Base-by-base conservation (phyloP, 495 filamentous ascomycete genomes). In the Copromyces sp. region DNA sequence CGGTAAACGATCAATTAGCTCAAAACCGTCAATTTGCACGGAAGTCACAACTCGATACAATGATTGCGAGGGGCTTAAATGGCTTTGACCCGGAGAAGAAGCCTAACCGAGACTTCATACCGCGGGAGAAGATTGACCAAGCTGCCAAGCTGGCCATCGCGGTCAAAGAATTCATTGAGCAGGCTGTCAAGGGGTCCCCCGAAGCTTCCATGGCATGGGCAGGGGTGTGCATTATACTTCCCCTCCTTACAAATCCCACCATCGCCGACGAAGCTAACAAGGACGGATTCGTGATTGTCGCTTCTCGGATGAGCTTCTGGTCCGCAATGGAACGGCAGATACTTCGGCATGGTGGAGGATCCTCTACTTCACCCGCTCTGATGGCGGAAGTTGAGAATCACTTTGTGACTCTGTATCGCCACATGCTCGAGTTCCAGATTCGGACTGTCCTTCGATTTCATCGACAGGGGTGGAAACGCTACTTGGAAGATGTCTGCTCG, bases 391-490 rank as follows among this genome's bases (percentile, higher is more conserved):
- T 47, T 20, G 44, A 47, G n/a, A 4, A 4, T 47, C 47, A 72
- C 39, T 72, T 79, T 9, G 44, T 77, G 20, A 45, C 70, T 8
- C 77, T 79, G 39, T 80, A 80, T 70, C 40, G 71, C 29, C 29
- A 73, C 12, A 77, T 80, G 24, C 47, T 80, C n/a, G 59, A 73
- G n/a, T 80, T 79, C 32, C 79, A 80, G 40, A 41, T 78, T 8
- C 45, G 39, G 20, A 78, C 72, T 69, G 75, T 78, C 47, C 61
- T 79, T 4, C 75, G 79, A 38, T 76, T 78, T 68, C 78, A 73
- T 37, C 38, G 68, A 40, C 69, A n/a, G 3, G 3, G 73, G 3
- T 32, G 71, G 3, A 53, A 32, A 29, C 69, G 41, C 17, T 74
- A 72, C n/a, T 14, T 24, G 0, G 16, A 38, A 0, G 76, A 74